Evolutionary conservation across 2,329 filamentous ascomycete species (phyloP).

Genomic region (Alternaria ventricosa): DNA sequence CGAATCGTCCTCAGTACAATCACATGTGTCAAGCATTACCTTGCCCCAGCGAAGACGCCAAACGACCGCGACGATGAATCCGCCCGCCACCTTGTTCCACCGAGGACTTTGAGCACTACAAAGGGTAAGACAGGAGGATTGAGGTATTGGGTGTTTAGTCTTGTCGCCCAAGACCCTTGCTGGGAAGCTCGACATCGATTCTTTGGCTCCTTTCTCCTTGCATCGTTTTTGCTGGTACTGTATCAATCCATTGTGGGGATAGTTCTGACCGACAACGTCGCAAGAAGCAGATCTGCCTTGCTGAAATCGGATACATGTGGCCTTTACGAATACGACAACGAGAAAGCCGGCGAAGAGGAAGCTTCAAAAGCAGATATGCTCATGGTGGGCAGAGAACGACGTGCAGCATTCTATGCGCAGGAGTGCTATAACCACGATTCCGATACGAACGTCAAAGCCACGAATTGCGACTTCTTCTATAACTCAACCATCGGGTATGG

Average conservation of each 20-base stretch:
- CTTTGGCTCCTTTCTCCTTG: too few species aligned
- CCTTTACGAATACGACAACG: background rate
- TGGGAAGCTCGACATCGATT: too few species aligned
- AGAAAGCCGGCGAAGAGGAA: background rate
- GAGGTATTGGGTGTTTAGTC: too few species aligned
- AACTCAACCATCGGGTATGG: background rate
- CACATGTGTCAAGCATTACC: background rate
- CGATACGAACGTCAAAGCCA: background rate
- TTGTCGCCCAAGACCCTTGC: too few species aligned
- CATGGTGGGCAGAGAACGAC: background rate
- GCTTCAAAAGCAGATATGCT: background rate
- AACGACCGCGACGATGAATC: background rate
- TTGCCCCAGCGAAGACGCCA: too few species aligned
- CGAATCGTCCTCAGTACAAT: background rate
- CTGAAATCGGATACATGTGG: background rate
- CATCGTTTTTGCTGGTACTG: too few species aligned
- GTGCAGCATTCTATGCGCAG: background rate
- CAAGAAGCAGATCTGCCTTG: background rate
- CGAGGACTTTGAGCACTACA: too few species aligned
- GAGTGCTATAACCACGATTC: background rate
- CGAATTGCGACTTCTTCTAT: background rate
- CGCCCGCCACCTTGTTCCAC: too few species aligned
- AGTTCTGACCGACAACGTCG: background rate
- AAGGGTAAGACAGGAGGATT: too few species aligned
- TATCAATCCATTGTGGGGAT: background rate